Conservation (phyloP, 148 eudicot species). For the Agrostemma githago region DNA sequence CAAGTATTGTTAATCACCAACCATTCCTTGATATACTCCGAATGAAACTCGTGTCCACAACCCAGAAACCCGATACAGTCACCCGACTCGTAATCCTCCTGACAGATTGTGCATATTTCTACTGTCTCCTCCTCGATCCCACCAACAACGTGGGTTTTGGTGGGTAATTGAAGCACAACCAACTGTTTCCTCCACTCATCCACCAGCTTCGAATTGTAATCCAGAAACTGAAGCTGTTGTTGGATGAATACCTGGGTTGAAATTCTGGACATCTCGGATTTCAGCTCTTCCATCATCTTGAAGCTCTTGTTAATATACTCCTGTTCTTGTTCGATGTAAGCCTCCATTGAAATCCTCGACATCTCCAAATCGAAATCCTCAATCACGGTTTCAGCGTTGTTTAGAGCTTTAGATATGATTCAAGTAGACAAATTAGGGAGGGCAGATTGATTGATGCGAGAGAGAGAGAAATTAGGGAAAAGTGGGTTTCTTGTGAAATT, state of each 20-base stretch:
- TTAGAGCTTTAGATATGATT: too few relatives aligned
- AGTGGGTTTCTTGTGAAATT: too few relatives aligned
- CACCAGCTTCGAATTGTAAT: neutral
- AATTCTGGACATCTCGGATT: neutral
- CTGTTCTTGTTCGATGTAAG: too few relatives aligned
- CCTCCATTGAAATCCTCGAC: too few relatives aligned
- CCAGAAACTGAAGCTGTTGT: neutral
- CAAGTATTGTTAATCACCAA: constrained; percentile 1
- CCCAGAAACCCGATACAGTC: neutral
- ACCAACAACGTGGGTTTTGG: neutral
- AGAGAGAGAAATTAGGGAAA: too few relatives aligned
- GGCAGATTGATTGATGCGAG: too few relatives aligned
- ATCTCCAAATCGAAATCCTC: too few relatives aligned
- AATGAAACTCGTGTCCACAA: neutral
- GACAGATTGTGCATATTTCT: neutral
- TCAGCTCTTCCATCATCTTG: neutral
- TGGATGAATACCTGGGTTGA: neutral
- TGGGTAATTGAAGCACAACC: neutral
- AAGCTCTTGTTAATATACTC: too few relatives aligned
- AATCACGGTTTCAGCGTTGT: too few relatives aligned
- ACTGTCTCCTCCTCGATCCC: neutral
- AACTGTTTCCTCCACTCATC: neutral
- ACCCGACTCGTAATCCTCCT: neutral
- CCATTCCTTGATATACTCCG: neutral
- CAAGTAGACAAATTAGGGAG: too few relatives aligned